Percentiles rank a stretch among this genome's conserved stretches.
These are phyloP conservation scores for Cercospora sp. DNA, from an alignment of 2,329 filamentous ascomycete species.

Conservation along the genomic window DNA sequence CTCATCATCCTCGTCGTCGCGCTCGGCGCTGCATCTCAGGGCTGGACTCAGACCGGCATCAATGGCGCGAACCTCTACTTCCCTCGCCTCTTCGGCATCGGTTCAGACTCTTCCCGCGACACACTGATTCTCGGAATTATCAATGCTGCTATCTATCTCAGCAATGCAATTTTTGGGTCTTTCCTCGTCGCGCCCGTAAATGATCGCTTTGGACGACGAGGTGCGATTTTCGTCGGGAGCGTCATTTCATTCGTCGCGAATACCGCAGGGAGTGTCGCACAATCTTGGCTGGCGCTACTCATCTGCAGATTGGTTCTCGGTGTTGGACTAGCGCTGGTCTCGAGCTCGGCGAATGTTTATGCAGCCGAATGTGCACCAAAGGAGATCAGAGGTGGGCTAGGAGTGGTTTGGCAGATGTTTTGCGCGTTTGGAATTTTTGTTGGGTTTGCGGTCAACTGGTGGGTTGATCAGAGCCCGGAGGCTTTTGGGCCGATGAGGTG, in stretches of 20 bases:
- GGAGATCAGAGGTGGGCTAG: background rate
- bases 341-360: background rate
- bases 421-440: background rate
- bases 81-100: slow-evolving; percentile 30
- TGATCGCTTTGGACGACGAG: background rate
- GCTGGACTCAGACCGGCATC: slow-evolving; percentile 10
- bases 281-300: background rate
- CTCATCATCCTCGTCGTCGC: background rate
- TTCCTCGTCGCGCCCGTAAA: background rate
- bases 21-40: background rate
- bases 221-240: background rate
- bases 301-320: background rate
- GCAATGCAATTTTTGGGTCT: background rate
- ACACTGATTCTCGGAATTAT: slow-evolving; percentile 36
- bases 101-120: slow-evolving; percentile 6
- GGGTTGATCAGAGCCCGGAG: background rate
- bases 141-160: background rate
- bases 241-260: background rate
- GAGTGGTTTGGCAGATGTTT: background rate
- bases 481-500: background rate
- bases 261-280: background rate
- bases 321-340: background rate
- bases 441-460: background rate
- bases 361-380: background rate
- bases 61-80: slow-evolving; percentile 33